phyloP scores from a whole-genome alignment of 768 basidiomycete genomes.

The Leccinum arenicola region DNA sequence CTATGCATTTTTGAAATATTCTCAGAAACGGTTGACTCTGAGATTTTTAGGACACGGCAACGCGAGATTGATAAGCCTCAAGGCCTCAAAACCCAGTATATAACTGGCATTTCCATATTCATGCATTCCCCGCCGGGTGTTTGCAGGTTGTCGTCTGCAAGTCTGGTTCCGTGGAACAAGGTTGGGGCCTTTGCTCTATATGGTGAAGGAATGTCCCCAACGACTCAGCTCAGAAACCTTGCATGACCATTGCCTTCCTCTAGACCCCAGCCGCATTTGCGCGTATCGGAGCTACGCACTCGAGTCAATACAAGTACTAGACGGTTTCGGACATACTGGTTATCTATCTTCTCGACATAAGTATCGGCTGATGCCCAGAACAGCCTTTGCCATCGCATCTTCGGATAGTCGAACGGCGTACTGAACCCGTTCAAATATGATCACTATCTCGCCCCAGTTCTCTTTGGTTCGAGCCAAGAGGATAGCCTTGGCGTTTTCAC shows the following conservation, averaged over 20 bases:
- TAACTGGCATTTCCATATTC: constrained; percentile 4
- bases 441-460: neutral
- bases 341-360: constrained; percentile 1
- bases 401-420: constrained; percentile 2
- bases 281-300: neutral
- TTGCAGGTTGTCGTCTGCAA: neutral
- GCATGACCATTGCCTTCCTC: constrained; percentile 4
- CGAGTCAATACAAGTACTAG: constrained; percentile 2
- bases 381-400: neutral
- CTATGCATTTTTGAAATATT: neutral
- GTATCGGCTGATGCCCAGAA: constrained; percentile 2
- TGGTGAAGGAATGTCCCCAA: constrained; percentile 4
- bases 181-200: constrained; percentile 1
- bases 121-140: neutral
- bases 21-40: neutral
- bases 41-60: constrained; percentile 5
- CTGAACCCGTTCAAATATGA: neutral
- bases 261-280: neutral
- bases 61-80: neutral
- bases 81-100: neutral
- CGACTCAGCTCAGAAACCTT: neutral
- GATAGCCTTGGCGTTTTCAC: neutral
- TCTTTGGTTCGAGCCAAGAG: neutral
- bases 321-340: neutral
- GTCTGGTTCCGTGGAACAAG: constrained; percentile 1